These are phyloP conservation scores for Agrostemma githago DNA, from an alignment of 148 eudicot species.

Conservation along the genomic window DNA sequence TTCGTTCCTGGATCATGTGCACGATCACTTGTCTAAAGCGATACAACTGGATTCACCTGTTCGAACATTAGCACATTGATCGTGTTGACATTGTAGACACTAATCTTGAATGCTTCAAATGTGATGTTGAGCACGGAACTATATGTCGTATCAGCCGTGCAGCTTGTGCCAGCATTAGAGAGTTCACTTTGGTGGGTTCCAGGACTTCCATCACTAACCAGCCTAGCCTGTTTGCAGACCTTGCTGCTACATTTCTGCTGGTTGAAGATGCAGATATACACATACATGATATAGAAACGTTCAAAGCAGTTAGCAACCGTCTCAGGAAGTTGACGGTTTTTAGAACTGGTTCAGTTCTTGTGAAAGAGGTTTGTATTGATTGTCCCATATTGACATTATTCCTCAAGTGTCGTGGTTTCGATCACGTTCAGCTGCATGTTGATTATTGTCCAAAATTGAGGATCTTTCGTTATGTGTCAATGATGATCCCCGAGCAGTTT, in stretches of 20 bases:
- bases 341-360: accelerated
- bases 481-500: background rate
- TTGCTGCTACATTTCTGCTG: conserved; percentile 11
- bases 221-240: background rate
- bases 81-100: background rate
- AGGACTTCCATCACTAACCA: background rate
- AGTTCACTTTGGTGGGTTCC: background rate
- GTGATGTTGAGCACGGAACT: background rate
- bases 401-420: background rate
- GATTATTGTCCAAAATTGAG: background rate
- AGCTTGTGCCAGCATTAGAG: conserved; percentile 6
- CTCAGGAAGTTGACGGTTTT: background rate
- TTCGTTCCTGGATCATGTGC: conserved; percentile 10
- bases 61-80: background rate
- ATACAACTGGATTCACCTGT: background rate
- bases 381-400: background rate
- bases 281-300: background rate
- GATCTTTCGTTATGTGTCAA: background rate
- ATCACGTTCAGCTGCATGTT: background rate
- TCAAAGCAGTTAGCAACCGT: background rate
- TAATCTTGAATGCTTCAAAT: conserved; percentile 7
- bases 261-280: background rate
- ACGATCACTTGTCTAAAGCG: background rate
- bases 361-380: background rate
- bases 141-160: background rate